These are phyloP conservation scores for Musa troglodytarum DNA, from an alignment of 176 grass and related monocot genomes.

Conservation along the genomic window DNA sequence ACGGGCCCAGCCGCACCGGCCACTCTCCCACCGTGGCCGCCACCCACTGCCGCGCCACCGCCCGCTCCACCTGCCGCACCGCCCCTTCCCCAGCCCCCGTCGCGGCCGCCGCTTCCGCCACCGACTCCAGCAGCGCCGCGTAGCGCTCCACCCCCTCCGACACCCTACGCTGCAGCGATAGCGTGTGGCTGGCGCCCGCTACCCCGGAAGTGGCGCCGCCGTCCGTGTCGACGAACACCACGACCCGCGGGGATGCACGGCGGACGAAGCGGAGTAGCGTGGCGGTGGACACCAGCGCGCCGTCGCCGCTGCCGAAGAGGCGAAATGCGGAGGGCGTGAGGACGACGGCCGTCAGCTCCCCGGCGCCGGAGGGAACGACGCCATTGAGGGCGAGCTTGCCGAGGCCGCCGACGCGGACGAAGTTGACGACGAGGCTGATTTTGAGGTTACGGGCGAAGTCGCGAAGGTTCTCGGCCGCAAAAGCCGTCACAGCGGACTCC, in stretches of 20 bases:
- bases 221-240: slow-evolving; percentile 42
- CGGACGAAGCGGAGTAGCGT: slow-evolving; percentile 35
- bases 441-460: slow-evolving; percentile 44
- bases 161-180: slow-evolving; percentile 17
- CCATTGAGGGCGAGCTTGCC: slow-evolving; percentile 23
- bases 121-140: slow-evolving; percentile 29
- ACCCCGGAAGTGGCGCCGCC: neutral
- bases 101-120: slow-evolving; percentile 27
- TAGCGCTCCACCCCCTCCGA: slow-evolving; percentile 33
- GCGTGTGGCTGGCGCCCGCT: neutral
- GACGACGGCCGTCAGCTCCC: slow-evolving; percentile 35
- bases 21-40: slow-evolving; percentile 21
- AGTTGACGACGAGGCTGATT: slow-evolving; percentile 32
- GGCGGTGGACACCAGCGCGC: slow-evolving; percentile 10
- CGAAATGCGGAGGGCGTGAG: slow-evolving; percentile 39
- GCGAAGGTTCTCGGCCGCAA: slow-evolving; percentile 53
- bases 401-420: slow-evolving; percentile 33
- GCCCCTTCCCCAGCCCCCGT: slow-evolving; percentile 20
- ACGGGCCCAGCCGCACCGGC: slow-evolving; percentile 20
- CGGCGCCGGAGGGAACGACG: slow-evolving; percentile 15
- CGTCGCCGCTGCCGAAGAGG: slow-evolving; percentile 15
- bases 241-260: slow-evolving; percentile 9
- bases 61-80: slow-evolving; percentile 33
- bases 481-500: slow-evolving; percentile 34
- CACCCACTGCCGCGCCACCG: slow-evolving; percentile 26